Conservation (phyloP, 164 flowering plant species). For the Magnolia sinica region DNA sequence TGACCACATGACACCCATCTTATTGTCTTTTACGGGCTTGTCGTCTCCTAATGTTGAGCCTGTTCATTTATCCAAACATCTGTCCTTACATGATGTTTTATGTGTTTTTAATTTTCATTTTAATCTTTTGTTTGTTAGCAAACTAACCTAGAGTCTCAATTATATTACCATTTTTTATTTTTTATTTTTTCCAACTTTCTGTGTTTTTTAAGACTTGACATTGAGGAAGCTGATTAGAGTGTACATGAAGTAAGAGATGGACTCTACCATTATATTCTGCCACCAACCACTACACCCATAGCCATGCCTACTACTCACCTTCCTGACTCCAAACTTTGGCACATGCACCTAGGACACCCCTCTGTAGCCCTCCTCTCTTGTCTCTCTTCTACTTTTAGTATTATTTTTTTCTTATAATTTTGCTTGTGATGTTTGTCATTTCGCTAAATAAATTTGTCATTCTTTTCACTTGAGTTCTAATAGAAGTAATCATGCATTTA, state of each 20-base stretch:
- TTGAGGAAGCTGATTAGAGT: not conserved
- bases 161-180: not conserved
- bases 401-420: not conserved
- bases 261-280: not conserved
- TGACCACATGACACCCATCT: slow-evolving; percentile 2
- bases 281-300: too few species aligned
- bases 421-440: not conserved
- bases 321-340: not conserved
- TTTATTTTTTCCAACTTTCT: not conserved
- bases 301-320: not conserved
- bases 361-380: not conserved
- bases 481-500: not conserved
- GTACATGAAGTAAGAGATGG: not conserved
- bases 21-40: not conserved
- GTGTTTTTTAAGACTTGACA: not conserved
- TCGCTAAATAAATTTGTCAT: not conserved
- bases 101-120: not conserved
- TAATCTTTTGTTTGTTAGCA: not conserved
- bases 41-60: not conserved
- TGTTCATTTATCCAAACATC: not conserved
- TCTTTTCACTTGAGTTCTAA: not conserved
- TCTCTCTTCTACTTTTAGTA: not conserved
- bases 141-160: not conserved
- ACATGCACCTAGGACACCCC: too few species aligned
- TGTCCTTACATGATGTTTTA: not conserved